Conservation (phyloP, 208 protist species). For the Leptomonas pyrrhocoris region DNA sequence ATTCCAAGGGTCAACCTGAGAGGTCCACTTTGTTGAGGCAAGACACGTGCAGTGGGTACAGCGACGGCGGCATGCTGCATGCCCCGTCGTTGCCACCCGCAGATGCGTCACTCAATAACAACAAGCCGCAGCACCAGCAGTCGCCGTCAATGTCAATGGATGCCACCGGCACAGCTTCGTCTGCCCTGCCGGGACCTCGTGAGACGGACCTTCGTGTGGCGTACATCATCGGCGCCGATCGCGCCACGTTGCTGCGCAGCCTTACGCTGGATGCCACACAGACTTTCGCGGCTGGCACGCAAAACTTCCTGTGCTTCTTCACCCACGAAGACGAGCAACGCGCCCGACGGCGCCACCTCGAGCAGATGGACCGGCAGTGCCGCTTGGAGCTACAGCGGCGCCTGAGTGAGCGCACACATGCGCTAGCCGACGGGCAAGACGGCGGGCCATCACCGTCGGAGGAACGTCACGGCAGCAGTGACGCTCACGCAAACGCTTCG, state of each 20-base stretch:
- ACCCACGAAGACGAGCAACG: slow-evolving; percentile 42
- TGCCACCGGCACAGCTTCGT: neutral
- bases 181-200: slow-evolving; percentile 11
- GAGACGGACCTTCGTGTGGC: slow-evolving; percentile 40
- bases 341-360: slow-evolving; percentile 28
- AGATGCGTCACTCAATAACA: too few species aligned
- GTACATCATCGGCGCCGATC: slow-evolving; percentile 61
- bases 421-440: neutral
- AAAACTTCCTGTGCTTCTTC: slow-evolving; percentile 62
- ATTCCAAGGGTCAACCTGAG: neutral
- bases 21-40: neutral
- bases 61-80: neutral
- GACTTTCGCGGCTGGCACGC: slow-evolving; percentile 42
- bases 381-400: slow-evolving; percentile 23
- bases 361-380: slow-evolving; percentile 39
- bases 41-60: slow-evolving; percentile 2
- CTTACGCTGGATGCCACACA: slow-evolving; percentile 54
- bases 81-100: neutral
- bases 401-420: neutral
- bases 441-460: neutral
- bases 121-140: neutral
- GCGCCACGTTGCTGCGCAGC: slow-evolving; percentile 51
- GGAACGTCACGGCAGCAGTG: neutral
- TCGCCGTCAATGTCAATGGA: neutral
- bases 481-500: neutral